Base-by-base conservation (phyloP, 1,139 yeast species). In the Diutina mesorugosa region DNA sequence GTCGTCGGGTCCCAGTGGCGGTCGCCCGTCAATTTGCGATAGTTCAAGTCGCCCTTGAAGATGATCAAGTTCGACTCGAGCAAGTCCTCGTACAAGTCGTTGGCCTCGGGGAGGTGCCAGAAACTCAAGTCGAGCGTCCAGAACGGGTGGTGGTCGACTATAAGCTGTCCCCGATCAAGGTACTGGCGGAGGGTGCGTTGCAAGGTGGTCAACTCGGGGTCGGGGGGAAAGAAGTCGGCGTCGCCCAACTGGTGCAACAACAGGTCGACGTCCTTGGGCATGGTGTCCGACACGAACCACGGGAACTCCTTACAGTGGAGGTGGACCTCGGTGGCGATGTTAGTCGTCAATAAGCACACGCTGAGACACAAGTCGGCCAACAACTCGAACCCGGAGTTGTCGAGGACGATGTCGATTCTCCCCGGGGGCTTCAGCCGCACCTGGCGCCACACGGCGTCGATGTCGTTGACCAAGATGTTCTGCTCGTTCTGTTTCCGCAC, bases 271-370 rank as follows among this genome's bases (percentile, higher is more conserved):
- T 93, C 99, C 63, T 84, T 83, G 30, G 89, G 81, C 81, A 90
- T 83, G 14, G 95, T 95, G 68, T 93, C 99, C 64, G 97, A 88
- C 26, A 93, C 99, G 84, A 93, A 91, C 96, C 98, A 93, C 48
- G 99, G 98, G 60, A 90, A 79, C 58, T 84, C 82, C 70, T 93
- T 93, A 62, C 96, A 90, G 69, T 95, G 99, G 61, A 95, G 76
- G 32, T 84, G 85, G 59, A 93, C 81, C 56, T 79, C 73, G 30
- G 74, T 71, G 18, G 83, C 84, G 48, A 91, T 69, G 29, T 80
- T 78, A 18, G 90, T 72, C 64, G 91, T 96, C 53, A 95, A 74
- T 58, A 90, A 71, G 68, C 90, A 90, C 57, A 90, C 72, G 1
- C 87, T 78, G 58, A 91, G 77, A 56, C 87, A 77, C 65, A 93